Base-by-base conservation (phyloP, 768 basidiomycete genomes). In the Naganishia kalamii region DNA sequence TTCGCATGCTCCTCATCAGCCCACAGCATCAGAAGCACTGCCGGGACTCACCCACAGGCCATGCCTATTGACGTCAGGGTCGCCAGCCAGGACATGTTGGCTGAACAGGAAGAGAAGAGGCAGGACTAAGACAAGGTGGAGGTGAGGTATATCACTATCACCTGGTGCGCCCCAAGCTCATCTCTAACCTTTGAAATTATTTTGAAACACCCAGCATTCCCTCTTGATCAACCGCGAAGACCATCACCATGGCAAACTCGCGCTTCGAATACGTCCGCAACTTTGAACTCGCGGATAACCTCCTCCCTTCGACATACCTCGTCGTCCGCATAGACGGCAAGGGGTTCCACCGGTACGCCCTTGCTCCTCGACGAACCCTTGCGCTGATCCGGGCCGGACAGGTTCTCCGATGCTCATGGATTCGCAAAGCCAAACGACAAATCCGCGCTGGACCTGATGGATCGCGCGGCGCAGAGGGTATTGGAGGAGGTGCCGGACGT, bases 401-500 rank as follows among this genome's bases (percentile, higher is more conserved):
- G 92, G 51, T 91, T 99, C 74, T 88, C 92, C 0, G 88, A 90
- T 15, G 81, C 81, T 27, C 93, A 99, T 72, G 75, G 74, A 0
- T 97, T 98, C 74, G 75, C 79, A 7, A 99, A 98, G 72, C 96
- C 96, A 0, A 99, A 97, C 77, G 96, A 99, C 78, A 77, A 82
- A 54, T 84, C 88, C 13, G 96, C 92, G 0, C 81, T 99, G 6
- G 76, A 85, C 67, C 84, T 99, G 47, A 97, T 98, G 93, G 92
- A 99, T 74, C 83, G 85, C 63, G 91, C 92, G 1, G 96, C 96
- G 0, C 82, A 80, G 69, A 81, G 83, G 50, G 81, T 92, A 46
- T 89, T 99, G 89, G 80, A 85, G 32, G 86, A 88, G 72, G 87
- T 88, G 72, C 83, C 85, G 37, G 93, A 96, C 74, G 84, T 96